Evolutionary conservation across 2,329 filamentous ascomycete genomes (phyloP), one percentile per base, ranked within the genome.

Genomic region (Emydomyces testavorans): DNA sequence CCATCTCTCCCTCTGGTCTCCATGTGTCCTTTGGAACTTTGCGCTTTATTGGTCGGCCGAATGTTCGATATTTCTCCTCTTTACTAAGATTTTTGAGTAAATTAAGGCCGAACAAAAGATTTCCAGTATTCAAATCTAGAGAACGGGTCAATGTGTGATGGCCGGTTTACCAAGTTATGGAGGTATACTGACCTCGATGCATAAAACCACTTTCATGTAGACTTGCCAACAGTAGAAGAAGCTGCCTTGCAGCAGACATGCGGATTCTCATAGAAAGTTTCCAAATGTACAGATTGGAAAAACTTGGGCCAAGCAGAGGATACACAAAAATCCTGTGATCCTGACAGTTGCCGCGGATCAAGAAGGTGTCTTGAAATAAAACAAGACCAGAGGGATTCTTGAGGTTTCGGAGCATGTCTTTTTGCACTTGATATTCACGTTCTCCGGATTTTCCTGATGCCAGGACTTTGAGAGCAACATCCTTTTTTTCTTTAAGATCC

Each of bases 211-310:
- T 56, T 41, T 56, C 24, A 46, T 61, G 57, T 51, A 61, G 49
- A 38, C 32, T 57, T 48, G 53, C 56, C 41, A 60, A 42, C 2
- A 53, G 52, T 50, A 54, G 46, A 26, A 62, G 46, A 46, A 60
- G 54, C 53, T 62, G 56, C 32, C 37, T 54, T 42, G 58, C 58
- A 36, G 59, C 57, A 24, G 54, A 60, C 57, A 62, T 62, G 31
- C 55, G 55, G 52, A 51, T 54, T 3, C 50, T 50, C 36, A 59
- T 55, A 21, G 56, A n/a, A 35, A 28, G 55, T 35, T 44, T 36
- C 29, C n/a, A 15, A 8, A 7, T 15, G 5, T 11, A 11, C 15
- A 36, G 3, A 21, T 18, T 34, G 11, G 7, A 21, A 13, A 39
- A 18, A 49, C 15, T 23, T 46, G 55, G 55, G 13, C 57, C 57